Base-by-base conservation (phyloP, 2,329 filamentous ascomycete species). In the Aspergillus ruber region DNA sequence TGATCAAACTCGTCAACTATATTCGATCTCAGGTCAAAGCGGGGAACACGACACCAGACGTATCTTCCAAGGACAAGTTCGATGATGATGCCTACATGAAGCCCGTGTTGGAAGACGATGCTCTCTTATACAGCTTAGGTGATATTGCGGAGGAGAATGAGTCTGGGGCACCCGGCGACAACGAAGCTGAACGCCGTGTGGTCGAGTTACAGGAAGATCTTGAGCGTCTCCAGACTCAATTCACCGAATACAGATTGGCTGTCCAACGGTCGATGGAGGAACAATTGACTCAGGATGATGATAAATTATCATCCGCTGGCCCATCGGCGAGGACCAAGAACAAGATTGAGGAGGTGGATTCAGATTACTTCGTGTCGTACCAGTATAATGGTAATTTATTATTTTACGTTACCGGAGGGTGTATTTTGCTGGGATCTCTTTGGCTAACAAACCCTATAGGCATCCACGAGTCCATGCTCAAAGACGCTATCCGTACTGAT, bases 401-500 rank as follows among this genome's bases (percentile, higher is more conserved):
- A 9, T n/a, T 18, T 33, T 36, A 18, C 13, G 23, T 23, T 44
- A 10, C n/a, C 17, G 17, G 10, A 5, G 13, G 23, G 6, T 10
- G 18, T 1, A 6, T 13, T 4, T 29, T 1, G 25, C 25, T 29
- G 25, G 25, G 25, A 18, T 17, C 18, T 7, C 17, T 15, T 9
- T 10, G 25, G 41, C 29, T 42, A 27, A 45, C 21, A 38, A 12
- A 41, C 20, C 25, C 56, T 49, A 6, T 15, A 86, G 88, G 89
- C 48, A 96, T 97, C 47, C 90, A 97, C 66, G 89, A 95, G 64
- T 90, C 86, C 6, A 97, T 97, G 90, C 79, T 97, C 52, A 95
- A 95, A 66, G 90, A 97, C 62, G 77, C 81, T 0, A 78, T 95
- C 36, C 85, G 90, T 44, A 97, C 90, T 9, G 87, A 95, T 60